phyloP scores from a whole-genome alignment of 73 alveolate genomes.

The Paramecium pentaurelia region DNA sequence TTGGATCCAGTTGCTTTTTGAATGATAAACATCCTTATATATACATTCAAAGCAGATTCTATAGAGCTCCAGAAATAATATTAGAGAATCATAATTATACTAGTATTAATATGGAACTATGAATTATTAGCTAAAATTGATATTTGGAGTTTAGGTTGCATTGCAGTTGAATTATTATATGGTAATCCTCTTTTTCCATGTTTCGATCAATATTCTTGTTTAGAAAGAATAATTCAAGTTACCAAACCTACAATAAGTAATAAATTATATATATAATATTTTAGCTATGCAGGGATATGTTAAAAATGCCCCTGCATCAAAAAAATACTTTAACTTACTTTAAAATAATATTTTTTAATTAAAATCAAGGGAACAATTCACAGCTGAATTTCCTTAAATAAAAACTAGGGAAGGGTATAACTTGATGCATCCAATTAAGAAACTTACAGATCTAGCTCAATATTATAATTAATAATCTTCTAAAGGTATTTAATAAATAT shows the following conservation, averaged over 20 bases:
- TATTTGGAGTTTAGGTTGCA: slow-evolving; percentile 62
- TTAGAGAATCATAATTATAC: background rate
- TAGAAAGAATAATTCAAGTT: slow-evolving; percentile 49
- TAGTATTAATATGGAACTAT: background rate
- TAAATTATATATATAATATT: background rate
- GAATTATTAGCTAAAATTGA: slow-evolving; percentile 29
- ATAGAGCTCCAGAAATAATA: slow-evolving; percentile 63
- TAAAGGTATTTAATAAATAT: background rate
- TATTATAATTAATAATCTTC: slow-evolving; percentile 18
- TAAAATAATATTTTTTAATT: background rate
- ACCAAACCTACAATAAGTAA: background rate
- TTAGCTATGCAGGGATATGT: background rate
- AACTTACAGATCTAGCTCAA: slow-evolving; percentile 6
- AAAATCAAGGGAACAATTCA: slow-evolving; percentile 34
- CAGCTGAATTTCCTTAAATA: background rate
- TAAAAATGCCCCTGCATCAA: background rate
- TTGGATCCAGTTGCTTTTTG: slow-evolving; percentile 56
- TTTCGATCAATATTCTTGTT: slow-evolving; percentile 26
- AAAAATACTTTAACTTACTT: slow-evolving; percentile 11
- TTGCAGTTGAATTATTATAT: slow-evolving; percentile 45
- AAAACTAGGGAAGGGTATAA: slow-evolving; percentile 7
- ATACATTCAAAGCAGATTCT: slow-evolving; percentile 49
- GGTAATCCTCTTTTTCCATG: slow-evolving; percentile 60
- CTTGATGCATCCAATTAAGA: background rate
- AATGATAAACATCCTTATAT: slow-evolving; percentile 33